Conservation (phyloP, 1,139 yeast genomes). For the Zygotorulaspora mrakii region DNA sequence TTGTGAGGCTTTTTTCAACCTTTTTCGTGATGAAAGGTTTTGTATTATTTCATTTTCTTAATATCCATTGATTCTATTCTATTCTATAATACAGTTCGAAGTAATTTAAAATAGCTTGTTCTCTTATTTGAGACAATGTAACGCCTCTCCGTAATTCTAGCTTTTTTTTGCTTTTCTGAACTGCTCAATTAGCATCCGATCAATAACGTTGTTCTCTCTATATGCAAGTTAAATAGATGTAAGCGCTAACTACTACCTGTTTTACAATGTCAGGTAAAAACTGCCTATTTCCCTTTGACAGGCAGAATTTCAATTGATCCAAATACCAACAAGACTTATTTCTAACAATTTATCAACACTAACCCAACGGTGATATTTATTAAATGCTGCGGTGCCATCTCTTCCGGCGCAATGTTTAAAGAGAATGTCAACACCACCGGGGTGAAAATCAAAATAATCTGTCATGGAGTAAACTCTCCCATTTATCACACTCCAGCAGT, state of each 20-base stretch:
- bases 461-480: slow-evolving; percentile 85
- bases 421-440: slow-evolving; percentile 83
- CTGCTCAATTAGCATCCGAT: no score
- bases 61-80: neutral
- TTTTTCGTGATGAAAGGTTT: neutral
- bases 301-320: no score
- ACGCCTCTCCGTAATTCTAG: no score
- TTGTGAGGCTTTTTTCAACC: slow-evolving; percentile 3
- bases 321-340: slow-evolving; percentile 66
- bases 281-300: no score
- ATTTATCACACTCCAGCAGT: slow-evolving; percentile 82
- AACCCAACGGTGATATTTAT: slow-evolving; percentile 85
- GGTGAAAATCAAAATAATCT: slow-evolving; percentile 79
- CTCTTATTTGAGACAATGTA: no score
- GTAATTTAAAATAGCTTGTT: no score
- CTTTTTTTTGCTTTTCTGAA: no score
- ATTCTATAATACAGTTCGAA: neutral
- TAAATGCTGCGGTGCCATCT: slow-evolving; percentile 79
- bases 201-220: no score
- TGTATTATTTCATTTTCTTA: slow-evolving; percentile 9
- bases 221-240: no score
- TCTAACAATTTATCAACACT: slow-evolving; percentile 79
- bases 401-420: slow-evolving; percentile 70
- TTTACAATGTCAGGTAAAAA: no score
- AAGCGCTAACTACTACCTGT: no score